A percentile compares a stretch with the other conserved stretches of the same genome.
These are phyloP conservation scores for Boletus rufocinnamomeus DNA, from an alignment of 768 basidiomycete species.

Conservation along the genomic window DNA sequence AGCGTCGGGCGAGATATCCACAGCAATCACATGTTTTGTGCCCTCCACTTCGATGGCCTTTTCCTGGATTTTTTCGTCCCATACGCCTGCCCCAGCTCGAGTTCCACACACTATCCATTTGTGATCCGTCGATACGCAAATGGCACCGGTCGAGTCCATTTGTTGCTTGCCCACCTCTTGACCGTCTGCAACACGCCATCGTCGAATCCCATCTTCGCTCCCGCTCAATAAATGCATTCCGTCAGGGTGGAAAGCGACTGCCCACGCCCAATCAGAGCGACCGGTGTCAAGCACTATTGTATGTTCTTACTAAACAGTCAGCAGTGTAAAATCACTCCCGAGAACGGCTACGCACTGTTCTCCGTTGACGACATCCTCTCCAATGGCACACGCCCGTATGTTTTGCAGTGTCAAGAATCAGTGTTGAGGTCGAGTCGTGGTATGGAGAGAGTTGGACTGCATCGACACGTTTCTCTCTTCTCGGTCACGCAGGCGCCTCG, in stretches of 20 bases:
- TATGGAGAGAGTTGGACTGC: neutral
- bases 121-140: neutral
- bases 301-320: neutral
- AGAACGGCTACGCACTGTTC: neutral
- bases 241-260: neutral
- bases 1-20: neutral
- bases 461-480: neutral
- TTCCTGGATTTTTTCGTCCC: neutral
- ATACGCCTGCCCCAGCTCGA: neutral
- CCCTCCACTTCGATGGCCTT: neutral
- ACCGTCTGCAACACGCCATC: neutral
- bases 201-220: neutral
- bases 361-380: neutral
- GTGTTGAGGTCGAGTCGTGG: too few relatives aligned
- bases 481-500: neutral
- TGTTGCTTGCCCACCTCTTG: neutral
- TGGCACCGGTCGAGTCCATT: too few relatives aligned
- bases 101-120: neutral
- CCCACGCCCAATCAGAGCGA: rapidly evolving
- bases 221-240: neutral
- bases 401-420: neutral
- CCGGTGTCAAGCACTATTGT: neutral
- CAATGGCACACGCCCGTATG: neutral
- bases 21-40: too few relatives aligned
- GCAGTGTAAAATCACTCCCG: neutral